Evolutionary conservation across 495 filamentous ascomycete genomes (phyloP).

Genomic region (Baudoinia panamericana): DNA sequence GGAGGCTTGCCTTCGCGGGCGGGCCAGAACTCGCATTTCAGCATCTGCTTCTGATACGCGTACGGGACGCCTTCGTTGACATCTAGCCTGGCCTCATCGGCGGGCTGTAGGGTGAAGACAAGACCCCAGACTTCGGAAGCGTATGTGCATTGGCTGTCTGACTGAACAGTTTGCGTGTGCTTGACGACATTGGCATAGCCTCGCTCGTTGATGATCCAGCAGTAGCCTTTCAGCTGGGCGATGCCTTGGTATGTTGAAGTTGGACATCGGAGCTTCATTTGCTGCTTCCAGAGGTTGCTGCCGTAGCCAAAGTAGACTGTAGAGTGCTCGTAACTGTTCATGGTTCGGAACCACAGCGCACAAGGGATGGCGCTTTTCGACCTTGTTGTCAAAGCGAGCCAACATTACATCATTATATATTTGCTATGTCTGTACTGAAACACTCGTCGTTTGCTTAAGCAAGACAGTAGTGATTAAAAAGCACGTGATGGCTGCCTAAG

Average conservation of each 20-base stretch:
- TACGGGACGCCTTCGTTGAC: constrained; percentile 44
- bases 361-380: no score
- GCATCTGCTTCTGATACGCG: constrained; percentile 38
- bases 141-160: background rate
- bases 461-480: no score
- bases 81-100: constrained; percentile 40
- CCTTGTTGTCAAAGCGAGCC: no score
- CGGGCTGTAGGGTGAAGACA: constrained; percentile 33
- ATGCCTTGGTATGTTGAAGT: constrained; percentile 36
- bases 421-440: no score
- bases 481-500: no score
- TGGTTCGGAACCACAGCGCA: no score
- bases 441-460: no score
- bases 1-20: constrained; percentile 31
- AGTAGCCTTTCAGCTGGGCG: constrained; percentile 39
- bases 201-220: constrained; percentile 52
- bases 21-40: constrained; percentile 34
- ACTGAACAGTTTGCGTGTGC: background rate
- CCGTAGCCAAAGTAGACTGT: constrained; percentile 60
- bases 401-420: no score
- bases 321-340: no score
- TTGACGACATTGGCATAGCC: constrained; percentile 60
- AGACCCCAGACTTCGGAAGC: constrained; percentile 37
- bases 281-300: constrained; percentile 52
- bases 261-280: constrained; percentile 53